Percentiles rank a stretch among this genome's conserved stretches.
Evolutionary conservation across 2,329 filamentous ascomycete genomes (phyloP).

Genomic region (Helminthosporium solani): DNA sequence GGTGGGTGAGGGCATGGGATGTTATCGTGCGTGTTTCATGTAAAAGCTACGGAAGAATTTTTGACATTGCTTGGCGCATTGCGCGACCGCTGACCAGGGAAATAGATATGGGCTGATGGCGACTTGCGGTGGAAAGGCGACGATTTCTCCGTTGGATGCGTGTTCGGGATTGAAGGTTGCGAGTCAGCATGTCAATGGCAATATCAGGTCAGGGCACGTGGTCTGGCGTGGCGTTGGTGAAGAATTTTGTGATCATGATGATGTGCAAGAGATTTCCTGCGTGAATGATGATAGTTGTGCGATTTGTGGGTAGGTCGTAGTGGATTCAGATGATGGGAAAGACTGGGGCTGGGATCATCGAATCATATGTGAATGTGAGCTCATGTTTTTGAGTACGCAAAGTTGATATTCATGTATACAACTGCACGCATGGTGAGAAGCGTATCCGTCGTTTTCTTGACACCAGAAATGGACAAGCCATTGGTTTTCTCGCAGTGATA

Average conservation of each 20-base stretch:
- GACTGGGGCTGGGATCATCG: too few relatives aligned
- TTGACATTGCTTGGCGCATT: background rate
- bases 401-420: too few relatives aligned
- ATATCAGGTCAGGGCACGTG: background rate
- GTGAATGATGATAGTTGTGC: too few relatives aligned
- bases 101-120: background rate
- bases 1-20: background rate
- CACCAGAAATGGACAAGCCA: too few relatives aligned
- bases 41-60: background rate
- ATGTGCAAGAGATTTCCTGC: too few relatives aligned
- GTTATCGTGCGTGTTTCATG: background rate
- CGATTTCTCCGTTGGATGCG: background rate
- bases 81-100: background rate
- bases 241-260: background rate
- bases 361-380: too few relatives aligned
- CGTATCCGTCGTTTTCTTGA: too few relatives aligned
- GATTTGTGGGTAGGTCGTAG: too few relatives aligned
- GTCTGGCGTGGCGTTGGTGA: background rate
- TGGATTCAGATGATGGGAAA: too few relatives aligned
- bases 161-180: background rate
- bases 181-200: background rate
- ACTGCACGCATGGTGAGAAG: too few relatives aligned
- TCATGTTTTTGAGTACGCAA: too few relatives aligned
- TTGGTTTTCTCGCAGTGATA: too few relatives aligned
- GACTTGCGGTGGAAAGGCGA: background rate